A percentile compares a stretch with the other conserved stretches of the same genome.
phyloP scores from a whole-genome alignment of 192 early-diverging fungal species.

The Gigaspora rosea region DNA sequence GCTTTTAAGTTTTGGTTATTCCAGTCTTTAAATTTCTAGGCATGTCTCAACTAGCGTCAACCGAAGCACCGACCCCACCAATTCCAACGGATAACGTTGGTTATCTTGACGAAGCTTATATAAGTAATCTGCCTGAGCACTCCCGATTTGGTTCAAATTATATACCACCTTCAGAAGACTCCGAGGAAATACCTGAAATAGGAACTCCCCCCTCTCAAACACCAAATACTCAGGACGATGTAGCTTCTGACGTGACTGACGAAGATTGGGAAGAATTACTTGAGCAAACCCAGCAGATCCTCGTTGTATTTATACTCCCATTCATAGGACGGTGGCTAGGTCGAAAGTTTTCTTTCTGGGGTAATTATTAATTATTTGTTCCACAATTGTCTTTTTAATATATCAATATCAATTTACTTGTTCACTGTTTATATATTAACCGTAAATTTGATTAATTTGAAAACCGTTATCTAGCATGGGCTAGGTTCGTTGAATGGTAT shows the following conservation, averaged over 20 bases:
- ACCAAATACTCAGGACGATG: not conserved
- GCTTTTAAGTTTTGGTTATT: not conserved
- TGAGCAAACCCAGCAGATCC: slow-evolving; percentile 1
- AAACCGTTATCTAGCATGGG: slow-evolving; percentile 8
- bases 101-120: slow-evolving; percentile 25
- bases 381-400: not conserved
- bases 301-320: slow-evolving; percentile 23
- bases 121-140: not conserved
- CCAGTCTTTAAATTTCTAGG: not conserved
- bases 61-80: not conserved
- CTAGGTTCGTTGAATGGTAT: slow-evolving; percentile 30
- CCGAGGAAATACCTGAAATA: no score
- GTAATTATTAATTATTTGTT: not conserved
- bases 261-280: slow-evolving; percentile 24
- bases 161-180: no score
- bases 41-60: not conserved
- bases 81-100: slow-evolving; percentile 15
- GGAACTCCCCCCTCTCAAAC: no score
- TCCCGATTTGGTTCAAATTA: not conserved
- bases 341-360: slow-evolving; percentile 31
- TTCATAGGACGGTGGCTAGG: slow-evolving; percentile 17
- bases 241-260: not conserved
- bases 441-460: not conserved
- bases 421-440: not conserved
- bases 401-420: not conserved